phyloP scores from a whole-genome alignment of 2,329 filamentous ascomycete species.

The Aspergillus clavatus region DNA sequence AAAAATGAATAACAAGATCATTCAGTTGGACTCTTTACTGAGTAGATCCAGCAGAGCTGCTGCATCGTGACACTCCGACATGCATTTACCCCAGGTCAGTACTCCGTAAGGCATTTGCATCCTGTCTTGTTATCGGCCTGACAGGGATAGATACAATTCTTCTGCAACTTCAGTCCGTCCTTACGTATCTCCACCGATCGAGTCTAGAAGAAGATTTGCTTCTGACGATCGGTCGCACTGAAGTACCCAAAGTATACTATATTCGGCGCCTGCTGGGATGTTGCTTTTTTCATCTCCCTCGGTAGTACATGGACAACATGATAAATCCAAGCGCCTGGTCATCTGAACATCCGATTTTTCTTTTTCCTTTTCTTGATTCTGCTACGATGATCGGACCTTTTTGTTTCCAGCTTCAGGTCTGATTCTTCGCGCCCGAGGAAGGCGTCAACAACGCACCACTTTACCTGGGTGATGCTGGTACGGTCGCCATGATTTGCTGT shows the following conservation, averaged over 20 bases:
- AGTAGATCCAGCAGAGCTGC: constrained; percentile 3
- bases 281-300: not conserved
- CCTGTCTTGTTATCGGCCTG: not conserved
- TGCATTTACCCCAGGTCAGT: constrained; percentile 1
- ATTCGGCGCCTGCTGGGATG: not conserved
- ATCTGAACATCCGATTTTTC: not conserved
- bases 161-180: too few species aligned
- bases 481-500: not conserved
- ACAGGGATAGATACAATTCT: not conserved
- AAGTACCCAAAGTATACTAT: not conserved
- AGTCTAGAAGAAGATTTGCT: not conserved
- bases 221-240: not conserved
- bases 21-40: too few species aligned
- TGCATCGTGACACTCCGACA: not conserved
- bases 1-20: too few species aligned
- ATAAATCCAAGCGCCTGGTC: not conserved
- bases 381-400: not conserved
- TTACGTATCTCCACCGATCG: not conserved
- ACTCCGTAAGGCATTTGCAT: not conserved
- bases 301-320: not conserved
- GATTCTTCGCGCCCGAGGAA: not conserved
- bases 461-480: not conserved
- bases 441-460: not conserved
- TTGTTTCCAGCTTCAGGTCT: not conserved
- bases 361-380: not conserved